A percentile compares a stretch with the other conserved stretches of the same genome.
Evolutionary conservation across 345 rosid species (phyloP).

Genomic region (Psidium guajava): DNA sequence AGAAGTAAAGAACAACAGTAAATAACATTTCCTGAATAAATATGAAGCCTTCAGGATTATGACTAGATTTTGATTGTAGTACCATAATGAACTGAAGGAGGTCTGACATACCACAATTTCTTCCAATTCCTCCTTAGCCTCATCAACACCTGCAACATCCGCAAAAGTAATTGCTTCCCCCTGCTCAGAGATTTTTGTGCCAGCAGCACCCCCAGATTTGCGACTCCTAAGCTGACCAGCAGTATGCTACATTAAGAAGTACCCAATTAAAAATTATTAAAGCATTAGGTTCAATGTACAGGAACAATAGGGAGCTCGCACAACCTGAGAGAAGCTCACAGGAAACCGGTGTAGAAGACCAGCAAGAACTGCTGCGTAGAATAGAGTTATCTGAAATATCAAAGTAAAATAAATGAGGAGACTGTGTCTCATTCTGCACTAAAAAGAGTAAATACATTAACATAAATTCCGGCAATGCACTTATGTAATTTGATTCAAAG

Average conservation of each 20-base stretch:
- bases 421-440: background rate
- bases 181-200: constrained; percentile 53
- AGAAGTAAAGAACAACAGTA: constrained; percentile 7
- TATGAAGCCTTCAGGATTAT: background rate
- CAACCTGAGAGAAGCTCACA: constrained; percentile 71
- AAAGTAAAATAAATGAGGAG: constrained; percentile 2
- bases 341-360: constrained; percentile 78
- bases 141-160: constrained; percentile 97
- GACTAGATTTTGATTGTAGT: background rate
- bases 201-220: constrained; percentile 55
- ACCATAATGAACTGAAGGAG: background rate
- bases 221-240: constrained; percentile 75
- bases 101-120: constrained; percentile 75
- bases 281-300: background rate
- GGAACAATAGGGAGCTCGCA: background rate
- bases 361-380: constrained; percentile 71
- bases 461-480: background rate
- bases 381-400: constrained; percentile 58
- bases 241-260: constrained; percentile 32
- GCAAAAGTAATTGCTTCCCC: constrained; percentile 82
- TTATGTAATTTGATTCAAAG: background rate
- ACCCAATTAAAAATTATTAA: constrained; percentile 2
- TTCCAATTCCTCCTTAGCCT: constrained; percentile 97
- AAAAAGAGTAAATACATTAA: background rate
- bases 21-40: constrained; percentile 10